phyloP scores from a whole-genome alignment of 179 eudicot species.

The Drosera spatulata region DNA sequence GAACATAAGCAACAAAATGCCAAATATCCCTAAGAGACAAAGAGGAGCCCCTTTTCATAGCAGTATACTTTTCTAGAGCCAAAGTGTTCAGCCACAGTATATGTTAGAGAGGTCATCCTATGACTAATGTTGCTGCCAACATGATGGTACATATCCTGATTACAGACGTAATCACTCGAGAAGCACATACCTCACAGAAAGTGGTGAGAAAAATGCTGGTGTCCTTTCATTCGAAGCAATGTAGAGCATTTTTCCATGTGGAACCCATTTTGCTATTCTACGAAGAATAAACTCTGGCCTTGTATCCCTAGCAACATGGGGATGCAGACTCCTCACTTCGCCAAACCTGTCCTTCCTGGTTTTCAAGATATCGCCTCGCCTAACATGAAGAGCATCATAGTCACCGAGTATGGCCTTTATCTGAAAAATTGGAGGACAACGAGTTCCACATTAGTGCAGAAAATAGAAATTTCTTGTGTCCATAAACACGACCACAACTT shows the following conservation, averaged over 20 bases:
- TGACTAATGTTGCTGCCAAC: background rate
- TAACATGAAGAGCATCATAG: slow-evolving; percentile 95
- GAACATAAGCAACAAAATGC: too few species aligned
- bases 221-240: slow-evolving; percentile 89
- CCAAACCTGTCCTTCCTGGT: slow-evolving; percentile 87
- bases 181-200: slow-evolving; percentile 43
- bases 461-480: too few species aligned
- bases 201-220: slow-evolving; percentile 78
- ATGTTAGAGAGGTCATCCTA: too few species aligned
- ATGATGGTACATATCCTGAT: background rate
- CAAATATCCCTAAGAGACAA: too few species aligned
- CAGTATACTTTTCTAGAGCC: too few species aligned
- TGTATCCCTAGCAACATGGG: slow-evolving; percentile 91
- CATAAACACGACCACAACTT: too few species aligned
- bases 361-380: slow-evolving; percentile 83
- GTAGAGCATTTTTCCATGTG: slow-evolving; percentile 68
- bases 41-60: too few species aligned
- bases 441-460: too few species aligned
- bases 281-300: slow-evolving; percentile 71
- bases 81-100: too few species aligned
- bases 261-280: slow-evolving; percentile 77
- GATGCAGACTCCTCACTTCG: slow-evolving; percentile 58
- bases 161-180: background rate
- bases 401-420: slow-evolving; percentile 75
- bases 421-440: slow-evolving; percentile 23